Evolutionary conservation across 1,284 basidiomycete genomes (phyloP), one percentile per base, ranked within the genome.

Genomic region (Heliocybe sulcata): DNA sequence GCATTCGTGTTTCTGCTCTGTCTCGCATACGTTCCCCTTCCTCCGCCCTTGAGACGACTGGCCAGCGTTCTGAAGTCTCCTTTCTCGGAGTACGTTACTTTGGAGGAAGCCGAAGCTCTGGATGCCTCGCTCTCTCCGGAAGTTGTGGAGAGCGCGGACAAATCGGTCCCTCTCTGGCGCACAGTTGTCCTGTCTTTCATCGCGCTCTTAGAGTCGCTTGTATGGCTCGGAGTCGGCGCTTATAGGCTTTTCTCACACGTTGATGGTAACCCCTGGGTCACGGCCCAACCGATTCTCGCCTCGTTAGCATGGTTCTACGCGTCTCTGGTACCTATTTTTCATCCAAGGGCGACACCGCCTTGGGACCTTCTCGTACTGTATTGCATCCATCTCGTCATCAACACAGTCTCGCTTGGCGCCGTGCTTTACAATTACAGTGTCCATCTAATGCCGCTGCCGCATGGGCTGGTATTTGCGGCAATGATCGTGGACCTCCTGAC

Each of bases 301-400:
- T 75, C 79, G 0, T 53, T 67, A 2, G 69, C 77, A 8, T 88
- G 86, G 87, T 63, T 82, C 10, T 85, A 85, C 63, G 77, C 79
- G 0, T 65, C 74, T 26, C 55, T 74, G 29, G 70, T 72, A n/a
- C 74, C 78, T 1, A 59, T 75, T 35, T 54, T 71, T 9, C 61
- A 61, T 4, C 78, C 77, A 0, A 65, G 65, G 1, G 62, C 75
- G 0, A 81, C 79, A 0, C 72, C 77, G 0, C 79, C 81, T 2
- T 76, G 67, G 59, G 79, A 81, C 58, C 66, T 86, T n/a, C 75
- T 85, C 58, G 56, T 67, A 0, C 68, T 86, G 2, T 82, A 77
- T 63, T 25, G 72, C 22, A 52, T 76, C 1, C 72, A 82, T 45
- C 64, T 83, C 20, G 54, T 68, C 16, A 66, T 70, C 8, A 73